Percentiles rank a stretch among this genome's conserved stretches.
Evolutionary conservation across 768 basidiomycete species (phyloP).

Genomic region (Lentinula sp.): DNA sequence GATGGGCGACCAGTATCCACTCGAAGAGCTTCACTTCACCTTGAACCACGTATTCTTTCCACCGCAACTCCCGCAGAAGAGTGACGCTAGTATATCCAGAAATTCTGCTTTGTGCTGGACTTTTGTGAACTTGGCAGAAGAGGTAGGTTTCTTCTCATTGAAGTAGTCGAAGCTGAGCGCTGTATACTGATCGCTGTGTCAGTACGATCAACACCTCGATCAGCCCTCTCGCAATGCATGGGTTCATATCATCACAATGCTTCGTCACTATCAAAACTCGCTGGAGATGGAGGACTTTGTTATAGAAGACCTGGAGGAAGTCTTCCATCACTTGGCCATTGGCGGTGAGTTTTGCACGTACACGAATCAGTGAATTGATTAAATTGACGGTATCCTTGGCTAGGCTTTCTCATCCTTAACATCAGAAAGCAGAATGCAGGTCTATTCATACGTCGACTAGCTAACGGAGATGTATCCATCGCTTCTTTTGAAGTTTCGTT

Average conservation of each 20-base stretch:
- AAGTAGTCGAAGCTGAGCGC: no score
- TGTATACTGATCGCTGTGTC: neutral
- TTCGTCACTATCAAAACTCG: neutral
- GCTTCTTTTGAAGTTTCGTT: slow-evolving; percentile 45
- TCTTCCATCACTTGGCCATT: neutral
- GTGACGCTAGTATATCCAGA: slow-evolving; percentile 11
- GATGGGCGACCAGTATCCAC: no score
- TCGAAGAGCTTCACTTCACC: neutral
- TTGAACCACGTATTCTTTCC: slow-evolving; percentile 25
- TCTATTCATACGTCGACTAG: slow-evolving; percentile 28
- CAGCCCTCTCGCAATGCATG: neutral
- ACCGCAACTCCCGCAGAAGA: slow-evolving; percentile 17
- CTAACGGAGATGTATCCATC: slow-evolving; percentile 22
- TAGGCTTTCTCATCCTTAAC: slow-evolving; percentile 20
- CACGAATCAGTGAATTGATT: no score
- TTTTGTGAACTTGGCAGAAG: neutral
- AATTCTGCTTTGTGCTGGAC: neutral
- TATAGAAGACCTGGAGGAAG: neutral
- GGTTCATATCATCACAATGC: neutral
- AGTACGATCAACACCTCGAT: neutral
- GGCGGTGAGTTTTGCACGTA: neutral
- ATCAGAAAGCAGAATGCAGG: slow-evolving; percentile 44
- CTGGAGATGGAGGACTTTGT: neutral
- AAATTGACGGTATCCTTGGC: no score
- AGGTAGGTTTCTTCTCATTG: neutral